Base-by-base conservation (phyloP, 2,329 filamentous ascomycete genomes). In the Daldinia sp. region DNA sequence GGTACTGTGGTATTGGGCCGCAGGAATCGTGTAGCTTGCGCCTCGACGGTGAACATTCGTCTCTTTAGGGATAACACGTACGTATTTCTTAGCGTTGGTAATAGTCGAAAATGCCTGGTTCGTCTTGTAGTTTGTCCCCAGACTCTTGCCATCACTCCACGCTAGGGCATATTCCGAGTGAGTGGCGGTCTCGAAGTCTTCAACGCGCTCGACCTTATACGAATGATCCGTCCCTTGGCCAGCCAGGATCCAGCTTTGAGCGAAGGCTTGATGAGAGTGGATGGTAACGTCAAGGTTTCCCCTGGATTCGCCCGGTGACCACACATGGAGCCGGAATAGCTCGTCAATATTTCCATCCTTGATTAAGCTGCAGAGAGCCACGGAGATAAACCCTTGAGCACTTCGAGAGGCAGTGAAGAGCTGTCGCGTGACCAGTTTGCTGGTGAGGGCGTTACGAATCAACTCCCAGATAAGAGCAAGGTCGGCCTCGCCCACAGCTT, bases 211-310 rank as follows among this genome's bases (percentile, higher is more conserved):
- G 1, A 73, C 72, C 2, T 72, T 32, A 50, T 74, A 77, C 7
- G 61, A 59, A 43, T 71, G 69, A 57, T 78, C 74, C 5, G n/a
- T 66, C 1, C 72, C 75, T 52, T 75, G 61, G 8, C 77, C 77
- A 0, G 73, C 73, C 10, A 79, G 64, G 7, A 78, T 70, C 76
- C 77, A 79, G 58, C 75, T 77, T 58, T 77, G 75, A 0, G 68
- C 75, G 53, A 73, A 75, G 1, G 73, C 58, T 51, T 78, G 76
- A 43, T 79, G 77, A 1, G 74, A 74, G 55, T 77, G 77, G 11
- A 78, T 64, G 1, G 61, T 60, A 9, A 74, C 69, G 3, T 69
- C 67, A 0, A 52, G 56, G 27, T 70, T 72, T 2, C 72, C 73
- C 19, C 74, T 70, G 21, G 72, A 37, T 1, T 71, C 71, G 51